Evolutionary conservation across 495 filamentous ascomycete species (phyloP).

Genomic region (Hyaloscypha hepaticicola): DNA sequence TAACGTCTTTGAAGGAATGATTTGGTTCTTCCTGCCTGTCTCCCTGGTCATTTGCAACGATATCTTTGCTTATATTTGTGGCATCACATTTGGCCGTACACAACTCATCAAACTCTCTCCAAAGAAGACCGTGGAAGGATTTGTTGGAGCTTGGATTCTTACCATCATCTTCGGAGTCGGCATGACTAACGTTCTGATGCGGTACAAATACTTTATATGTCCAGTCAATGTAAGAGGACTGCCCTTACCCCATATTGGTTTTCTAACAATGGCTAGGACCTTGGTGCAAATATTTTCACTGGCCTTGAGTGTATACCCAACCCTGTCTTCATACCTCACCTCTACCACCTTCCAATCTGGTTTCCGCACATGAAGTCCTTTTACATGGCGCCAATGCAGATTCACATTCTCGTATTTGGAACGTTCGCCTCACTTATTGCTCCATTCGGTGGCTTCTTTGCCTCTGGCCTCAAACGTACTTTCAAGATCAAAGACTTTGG

Average conservation of each 20-base stretch:
- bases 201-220: slow-evolving; percentile 97
- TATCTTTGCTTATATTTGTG: slow-evolving; percentile 97
- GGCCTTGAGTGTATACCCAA: slow-evolving; percentile 93
- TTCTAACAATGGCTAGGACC: slow-evolving; percentile 51
- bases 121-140: slow-evolving; percentile 99
- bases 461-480: slow-evolving; percentile 93
- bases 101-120: slow-evolving; percentile 97
- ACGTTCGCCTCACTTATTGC: slow-evolving; percentile 97
- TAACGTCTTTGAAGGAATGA: slow-evolving; percentile 99
- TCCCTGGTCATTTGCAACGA: slow-evolving; percentile 97
- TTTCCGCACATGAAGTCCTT: slow-evolving; percentile 59
- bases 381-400: slow-evolving; percentile 83
- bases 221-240: slow-evolving; percentile 70
- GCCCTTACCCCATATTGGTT: not conserved
- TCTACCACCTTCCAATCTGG: slow-evolving; percentile 76
- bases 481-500: slow-evolving; percentile 99
- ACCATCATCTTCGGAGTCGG: slow-evolving; percentile 81
- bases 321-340: slow-evolving; percentile 80
- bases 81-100: slow-evolving; percentile 94
- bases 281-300: slow-evolving; percentile 87
- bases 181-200: slow-evolving; percentile 85
- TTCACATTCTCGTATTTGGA: slow-evolving; percentile 88
- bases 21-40: slow-evolving; percentile 99
- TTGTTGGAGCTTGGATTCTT: slow-evolving; percentile 95
- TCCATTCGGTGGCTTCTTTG: slow-evolving; percentile 98